A percentile compares a stretch with the other conserved stretches of the same genome.
phyloP scores from a whole-genome alignment of 257 asterid genomes.

The Nicotiana tabacum region DNA sequence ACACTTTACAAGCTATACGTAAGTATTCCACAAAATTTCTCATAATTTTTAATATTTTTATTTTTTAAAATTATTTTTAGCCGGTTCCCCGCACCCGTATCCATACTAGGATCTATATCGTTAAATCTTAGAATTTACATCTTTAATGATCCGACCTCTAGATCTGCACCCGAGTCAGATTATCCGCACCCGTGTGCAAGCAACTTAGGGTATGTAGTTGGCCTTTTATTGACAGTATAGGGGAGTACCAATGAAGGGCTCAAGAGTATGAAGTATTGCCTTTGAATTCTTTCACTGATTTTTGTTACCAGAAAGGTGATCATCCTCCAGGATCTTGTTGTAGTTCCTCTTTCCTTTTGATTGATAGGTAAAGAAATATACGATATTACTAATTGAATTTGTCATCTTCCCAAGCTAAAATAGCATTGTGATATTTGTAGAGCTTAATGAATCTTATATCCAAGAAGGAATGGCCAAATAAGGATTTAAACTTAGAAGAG shows the following conservation, averaged over 20 bases:
- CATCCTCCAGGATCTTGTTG: neutral
- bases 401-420: neutral
- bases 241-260: slow-evolving; percentile 1
- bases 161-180: no score
- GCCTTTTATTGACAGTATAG: neutral
- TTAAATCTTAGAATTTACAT: no score
- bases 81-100: no score
- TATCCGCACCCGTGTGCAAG: no score
- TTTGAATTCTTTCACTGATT: neutral
- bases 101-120: no score
- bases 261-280: neutral
- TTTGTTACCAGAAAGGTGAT: neutral
- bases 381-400: neutral
- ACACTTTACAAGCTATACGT: no score
- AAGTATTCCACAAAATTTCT: no score
- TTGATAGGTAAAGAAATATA: neutral
- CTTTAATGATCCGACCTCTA: no score
- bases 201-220: neutral
- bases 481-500: neutral
- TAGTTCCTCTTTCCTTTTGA: neutral
- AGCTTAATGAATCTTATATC: neutral
- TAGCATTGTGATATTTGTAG: neutral
- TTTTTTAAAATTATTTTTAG: no score
- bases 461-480: neutral
- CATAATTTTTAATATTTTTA: no score